A percentile compares a stretch with the other conserved stretches of the same genome.
Evolutionary conservation across 2,329 filamentous ascomycete genomes (phyloP).

Genomic region (Fusarium miscanthi): DNA sequence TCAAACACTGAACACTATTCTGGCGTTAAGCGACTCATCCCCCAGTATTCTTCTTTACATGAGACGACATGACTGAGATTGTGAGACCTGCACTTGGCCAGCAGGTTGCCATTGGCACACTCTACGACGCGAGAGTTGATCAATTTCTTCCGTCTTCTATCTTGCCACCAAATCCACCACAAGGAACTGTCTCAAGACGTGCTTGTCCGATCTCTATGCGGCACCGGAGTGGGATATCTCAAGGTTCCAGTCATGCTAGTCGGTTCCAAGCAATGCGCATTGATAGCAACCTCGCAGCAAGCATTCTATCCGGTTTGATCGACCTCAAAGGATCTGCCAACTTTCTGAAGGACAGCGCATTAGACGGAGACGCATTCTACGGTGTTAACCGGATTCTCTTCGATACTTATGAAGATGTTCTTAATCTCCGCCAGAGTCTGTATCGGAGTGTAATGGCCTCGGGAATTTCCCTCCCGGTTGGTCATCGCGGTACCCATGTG

Average conservation of each 20-base stretch:
- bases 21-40: too few species aligned
- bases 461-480: accelerated
- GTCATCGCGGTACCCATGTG: slow-evolving; percentile 10
- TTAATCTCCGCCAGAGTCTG: accelerated
- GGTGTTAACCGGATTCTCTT: neutral
- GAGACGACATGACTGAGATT: neutral
- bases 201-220: neutral
- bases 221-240: neutral
- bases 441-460: accelerated
- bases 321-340: slow-evolving; percentile 9
- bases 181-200: neutral
- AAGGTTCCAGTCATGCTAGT: neutral
- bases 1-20: neutral
- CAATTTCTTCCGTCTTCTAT: slow-evolving; percentile 17
- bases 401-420: neutral
- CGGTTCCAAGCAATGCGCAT: slow-evolving; percentile 3
- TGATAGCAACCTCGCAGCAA: slow-evolving; percentile 7
- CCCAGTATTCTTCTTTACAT: neutral
- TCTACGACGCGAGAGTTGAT: slow-evolving; percentile 31
- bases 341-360: slow-evolving; percentile 3
- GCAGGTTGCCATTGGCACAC: slow-evolving; percentile 14
- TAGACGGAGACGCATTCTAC: accelerated
- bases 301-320: slow-evolving; percentile 10
- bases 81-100: slow-evolving; percentile 9
- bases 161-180: neutral